A percentile compares a stretch with the other conserved stretches of the same genome.
These are phyloP conservation scores for Diaporthe caulivora DNA, from an alignment of 2,329 filamentous ascomycete species.

Conservation along the genomic window DNA sequence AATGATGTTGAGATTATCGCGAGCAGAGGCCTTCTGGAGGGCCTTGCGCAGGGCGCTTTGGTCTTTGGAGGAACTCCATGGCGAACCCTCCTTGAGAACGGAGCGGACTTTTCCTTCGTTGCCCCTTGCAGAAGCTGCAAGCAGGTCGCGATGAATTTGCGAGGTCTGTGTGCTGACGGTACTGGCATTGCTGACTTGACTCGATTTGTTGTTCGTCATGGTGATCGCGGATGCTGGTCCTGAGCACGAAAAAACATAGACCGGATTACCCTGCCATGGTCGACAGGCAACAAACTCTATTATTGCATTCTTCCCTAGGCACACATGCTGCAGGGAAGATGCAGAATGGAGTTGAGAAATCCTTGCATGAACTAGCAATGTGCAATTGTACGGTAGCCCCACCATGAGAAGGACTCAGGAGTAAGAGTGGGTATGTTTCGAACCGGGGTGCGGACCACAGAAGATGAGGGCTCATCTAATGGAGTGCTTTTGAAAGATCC, in stretches of 20 bases:
- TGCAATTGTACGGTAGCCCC: slow-evolving; percentile 21
- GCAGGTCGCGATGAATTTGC: slow-evolving; percentile 52
- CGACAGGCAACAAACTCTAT: neutral
- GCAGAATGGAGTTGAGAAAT: neutral
- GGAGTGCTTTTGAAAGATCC: neutral
- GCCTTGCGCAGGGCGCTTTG: slow-evolving; percentile 53
- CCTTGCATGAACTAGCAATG: slow-evolving; percentile 28
- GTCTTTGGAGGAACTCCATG: slow-evolving; percentile 52
- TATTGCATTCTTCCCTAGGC: slow-evolving; percentile 9
- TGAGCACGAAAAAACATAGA: neutral
- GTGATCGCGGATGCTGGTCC: neutral
- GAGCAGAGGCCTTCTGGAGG: slow-evolving; percentile 53
- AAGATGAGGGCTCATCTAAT: neutral
- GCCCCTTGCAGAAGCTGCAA: slow-evolving; percentile 53
- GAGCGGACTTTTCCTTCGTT: slow-evolving; percentile 53
- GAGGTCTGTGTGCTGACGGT: slow-evolving; percentile 54
- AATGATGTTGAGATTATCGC: slow-evolving; percentile 52
- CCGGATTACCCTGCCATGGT: neutral
- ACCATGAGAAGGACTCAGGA: slow-evolving; percentile 26
- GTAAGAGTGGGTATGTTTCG: slow-evolving; percentile 29
- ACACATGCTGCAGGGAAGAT: neutral
- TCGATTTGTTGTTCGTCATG: slow-evolving; percentile 29
- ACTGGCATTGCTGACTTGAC: slow-evolving; percentile 43
- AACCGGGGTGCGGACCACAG: slow-evolving; percentile 24
- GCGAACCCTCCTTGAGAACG: slow-evolving; percentile 50